Evolutionary conservation across 352 stramenopile genomes (phyloP).

Genomic region (Halophytophthora batemanensis): DNA sequence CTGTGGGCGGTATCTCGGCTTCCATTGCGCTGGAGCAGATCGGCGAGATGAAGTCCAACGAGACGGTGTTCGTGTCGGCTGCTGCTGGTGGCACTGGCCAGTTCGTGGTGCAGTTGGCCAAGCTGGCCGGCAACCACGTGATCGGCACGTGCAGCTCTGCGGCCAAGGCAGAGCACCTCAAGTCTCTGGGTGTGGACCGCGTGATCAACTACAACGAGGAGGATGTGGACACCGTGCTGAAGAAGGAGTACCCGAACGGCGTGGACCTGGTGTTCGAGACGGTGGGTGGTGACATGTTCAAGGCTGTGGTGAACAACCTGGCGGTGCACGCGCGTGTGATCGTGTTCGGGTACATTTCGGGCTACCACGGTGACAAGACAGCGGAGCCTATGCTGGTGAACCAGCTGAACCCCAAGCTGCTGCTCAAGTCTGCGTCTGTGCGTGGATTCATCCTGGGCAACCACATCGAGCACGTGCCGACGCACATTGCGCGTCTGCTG

Average conservation of each 20-base stretch:
- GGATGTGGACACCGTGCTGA: constrained; percentile 37
- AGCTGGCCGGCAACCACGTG: constrained; percentile 61
- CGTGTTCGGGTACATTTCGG: constrained; percentile 40
- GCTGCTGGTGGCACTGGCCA: constrained; percentile 60
- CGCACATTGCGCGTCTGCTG: constrained; percentile 18
- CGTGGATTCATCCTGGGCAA: constrained; percentile 46
- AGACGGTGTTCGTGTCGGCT: constrained; percentile 41
- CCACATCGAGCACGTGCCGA: constrained; percentile 22
- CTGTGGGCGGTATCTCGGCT: constrained; percentile 38
- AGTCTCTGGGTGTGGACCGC: constrained; percentile 48
- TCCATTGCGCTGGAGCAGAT: constrained; percentile 41
- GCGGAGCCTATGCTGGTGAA: constrained; percentile 37
- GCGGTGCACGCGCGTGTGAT: constrained; percentile 34
- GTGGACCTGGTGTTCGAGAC: constrained; percentile 49
- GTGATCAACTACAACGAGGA: constrained; percentile 79
- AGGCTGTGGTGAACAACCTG: constrained; percentile 31
- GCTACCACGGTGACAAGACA: constrained; percentile 45
- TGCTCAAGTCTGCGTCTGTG: constrained; percentile 40
- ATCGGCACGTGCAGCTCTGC: constrained; percentile 65
- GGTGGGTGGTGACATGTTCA: constrained; percentile 43
- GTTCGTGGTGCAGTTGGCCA: constrained; percentile 69
- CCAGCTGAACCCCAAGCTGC: constrained; percentile 35
- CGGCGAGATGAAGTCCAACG: constrained; percentile 36
- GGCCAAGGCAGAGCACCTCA: constrained; percentile 77
- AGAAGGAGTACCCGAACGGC: constrained; percentile 45